Evolutionary conservation across 345 rosid genomes (phyloP).

Genomic region (Xanthoceras sorbifolium): DNA sequence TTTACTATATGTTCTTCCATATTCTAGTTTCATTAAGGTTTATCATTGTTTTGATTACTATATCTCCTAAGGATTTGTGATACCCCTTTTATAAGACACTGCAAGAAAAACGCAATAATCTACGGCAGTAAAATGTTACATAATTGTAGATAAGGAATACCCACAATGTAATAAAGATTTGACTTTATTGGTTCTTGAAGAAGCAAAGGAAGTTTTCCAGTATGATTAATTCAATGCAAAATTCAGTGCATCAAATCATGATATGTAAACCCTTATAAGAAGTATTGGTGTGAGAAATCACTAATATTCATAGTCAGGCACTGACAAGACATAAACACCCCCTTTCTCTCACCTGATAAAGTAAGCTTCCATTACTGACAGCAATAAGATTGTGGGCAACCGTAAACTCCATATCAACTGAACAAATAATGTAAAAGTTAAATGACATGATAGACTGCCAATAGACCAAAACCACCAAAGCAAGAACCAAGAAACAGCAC

Average conservation of each 20-base stretch:
- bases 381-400: slow-evolving; percentile 90
- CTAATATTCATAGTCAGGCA: background rate
- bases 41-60: background rate
- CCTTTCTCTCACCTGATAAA: slow-evolving; percentile 69
- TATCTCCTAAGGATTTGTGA: background rate
- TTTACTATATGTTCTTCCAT: background rate
- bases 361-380: slow-evolving; percentile 83
- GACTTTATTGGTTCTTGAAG: background rate
- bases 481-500: background rate
- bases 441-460: background rate
- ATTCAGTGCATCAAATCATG: background rate
- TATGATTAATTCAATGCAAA: background rate
- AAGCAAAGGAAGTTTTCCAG: background rate
- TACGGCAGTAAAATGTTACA: background rate
- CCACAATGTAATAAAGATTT: background rate
- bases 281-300: background rate
- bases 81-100: background rate
- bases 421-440: slow-evolving; percentile 22
- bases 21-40: background rate
- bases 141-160: background rate
- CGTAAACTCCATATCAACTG: slow-evolving; percentile 97
- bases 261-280: background rate
- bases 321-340: slow-evolving; percentile 20
- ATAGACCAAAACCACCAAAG: background rate
- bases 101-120: background rate